phyloP scores from a whole-genome alignment of 2,329 filamentous ascomycete species.

The Sordariomycetes sp. region DNA sequence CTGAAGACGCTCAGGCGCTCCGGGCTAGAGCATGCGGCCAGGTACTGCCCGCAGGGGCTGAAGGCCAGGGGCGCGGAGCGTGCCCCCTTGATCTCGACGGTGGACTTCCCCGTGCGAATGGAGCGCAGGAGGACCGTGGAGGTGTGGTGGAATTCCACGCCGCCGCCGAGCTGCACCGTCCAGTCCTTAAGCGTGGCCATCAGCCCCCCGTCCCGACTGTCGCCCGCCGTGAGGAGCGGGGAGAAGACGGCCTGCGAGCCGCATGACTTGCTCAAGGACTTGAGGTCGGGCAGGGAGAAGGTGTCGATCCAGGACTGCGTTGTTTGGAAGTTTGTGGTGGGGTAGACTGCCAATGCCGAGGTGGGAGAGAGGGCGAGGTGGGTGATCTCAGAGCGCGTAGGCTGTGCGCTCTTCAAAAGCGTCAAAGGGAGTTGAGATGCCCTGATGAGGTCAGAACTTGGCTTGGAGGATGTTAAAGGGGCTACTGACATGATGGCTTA shows the following conservation, averaged over 20 bases:
- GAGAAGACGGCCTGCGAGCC: constrained; percentile 21
- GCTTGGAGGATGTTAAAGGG: neutral
- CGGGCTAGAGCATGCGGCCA: constrained; percentile 13
- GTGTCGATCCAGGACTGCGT: constrained; percentile 25
- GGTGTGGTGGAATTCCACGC: constrained; percentile 19
- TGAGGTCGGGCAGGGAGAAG: constrained; percentile 17
- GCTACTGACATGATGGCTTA: neutral
- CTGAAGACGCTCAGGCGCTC: constrained; percentile 23
- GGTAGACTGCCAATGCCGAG: constrained; percentile 19
- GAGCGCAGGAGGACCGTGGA: constrained; percentile 21
- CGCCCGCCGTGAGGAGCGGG: constrained; percentile 1
- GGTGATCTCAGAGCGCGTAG: constrained; percentile 5
- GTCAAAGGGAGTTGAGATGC: constrained; percentile 8
- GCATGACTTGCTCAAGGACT: constrained; percentile 18
- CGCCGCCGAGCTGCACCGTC: constrained; percentile 17
- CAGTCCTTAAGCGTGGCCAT: constrained; percentile 20
- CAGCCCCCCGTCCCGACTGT: constrained; percentile 1
- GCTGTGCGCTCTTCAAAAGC: neutral
- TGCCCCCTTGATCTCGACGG: constrained; percentile 19
- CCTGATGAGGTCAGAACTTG: neutral
- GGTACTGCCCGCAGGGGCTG: constrained; percentile 18
- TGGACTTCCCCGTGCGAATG: constrained; percentile 17
- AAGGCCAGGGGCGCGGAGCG: constrained; percentile 18
- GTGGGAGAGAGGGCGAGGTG: constrained; percentile 9
- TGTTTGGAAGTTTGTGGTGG: constrained; percentile 13